Percentiles rank a stretch among this genome's conserved stretches.
These are phyloP conservation scores for Marasmius fiardii DNA, from an alignment of 1,284 basidiomycete genomes.

Conservation along the genomic window DNA sequence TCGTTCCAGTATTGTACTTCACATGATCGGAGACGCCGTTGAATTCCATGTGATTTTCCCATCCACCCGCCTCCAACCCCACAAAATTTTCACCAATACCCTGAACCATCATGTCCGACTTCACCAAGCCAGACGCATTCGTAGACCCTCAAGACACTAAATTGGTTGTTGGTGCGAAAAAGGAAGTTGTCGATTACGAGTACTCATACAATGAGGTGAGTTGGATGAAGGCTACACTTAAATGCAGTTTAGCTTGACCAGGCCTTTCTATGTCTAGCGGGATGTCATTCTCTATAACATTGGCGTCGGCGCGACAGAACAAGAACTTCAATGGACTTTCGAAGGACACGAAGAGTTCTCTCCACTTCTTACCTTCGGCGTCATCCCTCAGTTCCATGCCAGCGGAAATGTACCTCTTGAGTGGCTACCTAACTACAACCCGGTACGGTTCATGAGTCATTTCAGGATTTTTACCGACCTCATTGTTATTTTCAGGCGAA, in stretches of 20 bases:
- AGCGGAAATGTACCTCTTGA: conserved; percentile 65
- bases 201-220: conserved; percentile 70
- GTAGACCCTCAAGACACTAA: conserved; percentile 84
- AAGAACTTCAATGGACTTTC: conserved; percentile 90
- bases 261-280: conserved; percentile 47
- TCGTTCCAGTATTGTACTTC: too few relatives aligned
- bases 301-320: conserved; percentile 91
- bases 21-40: too few relatives aligned
- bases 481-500: conserved; percentile 60
- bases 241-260: not conserved
- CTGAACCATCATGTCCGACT: conserved; percentile 28
- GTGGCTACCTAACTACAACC: conserved; percentile 94
- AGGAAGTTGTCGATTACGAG: conserved; percentile 48
- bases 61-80: not conserved
- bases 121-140: conserved; percentile 48
- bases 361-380: conserved; percentile 91
- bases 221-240: not conserved
- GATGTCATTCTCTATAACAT: conserved; percentile 97
- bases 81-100: not conserved
- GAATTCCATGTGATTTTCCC: conserved; percentile 9
- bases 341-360: conserved; percentile 88
- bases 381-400: conserved; percentile 89
- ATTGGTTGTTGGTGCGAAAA: conserved; percentile 84
- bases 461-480: conserved; percentile 7
- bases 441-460: conserved; percentile 43